A percentile compares a stretch with the other conserved stretches of the same genome.
Evolutionary conservation across 305 asterid genomes (phyloP).

Genomic region (Rubia tinctorum): DNA sequence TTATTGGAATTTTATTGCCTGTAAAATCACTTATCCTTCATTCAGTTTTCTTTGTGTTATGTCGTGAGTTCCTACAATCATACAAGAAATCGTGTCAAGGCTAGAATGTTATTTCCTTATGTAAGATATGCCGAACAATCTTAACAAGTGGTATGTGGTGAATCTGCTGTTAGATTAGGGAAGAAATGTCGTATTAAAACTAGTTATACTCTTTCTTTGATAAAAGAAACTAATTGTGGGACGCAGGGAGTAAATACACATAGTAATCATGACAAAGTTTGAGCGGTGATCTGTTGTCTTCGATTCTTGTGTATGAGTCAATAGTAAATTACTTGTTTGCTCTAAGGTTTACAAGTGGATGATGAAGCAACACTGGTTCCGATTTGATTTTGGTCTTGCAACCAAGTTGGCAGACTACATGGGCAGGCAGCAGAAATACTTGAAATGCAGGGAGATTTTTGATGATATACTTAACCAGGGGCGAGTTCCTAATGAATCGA

Average conservation of each 20-base stretch:
- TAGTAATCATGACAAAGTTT: neutral
- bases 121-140: no score
- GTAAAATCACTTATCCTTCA: neutral
- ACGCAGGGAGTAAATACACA: no score
- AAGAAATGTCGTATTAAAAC: no score
- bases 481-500: conserved; percentile 74
- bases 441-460: conserved; percentile 80
- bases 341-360: conserved; percentile 92
- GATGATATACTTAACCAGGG: conserved; percentile 86
- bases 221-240: no score
- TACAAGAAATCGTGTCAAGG: no score
- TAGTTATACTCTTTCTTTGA: no score
- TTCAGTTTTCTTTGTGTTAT: no score
- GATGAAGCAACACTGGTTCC: conserved; percentile 87
- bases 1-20: no score
- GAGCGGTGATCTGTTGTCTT: neutral
- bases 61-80: no score
- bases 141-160: no score
- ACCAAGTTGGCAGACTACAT: conserved; percentile 86
- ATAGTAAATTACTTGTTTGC: conserved; percentile 10
- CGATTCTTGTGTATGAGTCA: neutral
- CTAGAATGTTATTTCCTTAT: no score
- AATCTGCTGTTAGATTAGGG: no score
- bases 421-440: conserved; percentile 81
- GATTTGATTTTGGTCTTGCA: conserved; percentile 75